These are phyloP conservation scores for Melaleuca alternifolia DNA, from an alignment of 345 rosid genomes.

Conservation along the genomic window DNA sequence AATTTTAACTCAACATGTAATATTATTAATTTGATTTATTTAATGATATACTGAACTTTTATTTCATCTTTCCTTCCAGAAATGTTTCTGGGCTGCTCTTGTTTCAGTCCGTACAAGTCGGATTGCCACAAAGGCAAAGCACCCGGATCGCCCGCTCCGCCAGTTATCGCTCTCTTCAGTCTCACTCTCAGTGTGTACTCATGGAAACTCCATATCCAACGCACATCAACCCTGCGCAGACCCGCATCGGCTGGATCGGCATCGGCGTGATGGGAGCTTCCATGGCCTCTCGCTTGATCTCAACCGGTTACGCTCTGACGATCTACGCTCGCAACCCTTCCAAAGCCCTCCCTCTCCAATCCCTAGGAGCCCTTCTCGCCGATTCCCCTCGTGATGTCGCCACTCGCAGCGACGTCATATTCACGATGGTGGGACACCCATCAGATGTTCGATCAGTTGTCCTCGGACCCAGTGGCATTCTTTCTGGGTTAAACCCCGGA, in stretches of 20 bases:
- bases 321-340: slow-evolving; percentile 60
- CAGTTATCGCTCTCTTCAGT: not conserved
- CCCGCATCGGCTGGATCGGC: slow-evolving; percentile 80
- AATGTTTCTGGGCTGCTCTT: not conserved
- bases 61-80: too few relatives aligned
- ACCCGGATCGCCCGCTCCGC: not conserved
- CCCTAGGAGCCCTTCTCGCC: slow-evolving; percentile 48
- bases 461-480: slow-evolving; percentile 37
- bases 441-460: slow-evolving; percentile 58
- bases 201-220: slow-evolving; percentile 59
- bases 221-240: slow-evolving; percentile 33
- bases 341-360: slow-evolving; percentile 40
- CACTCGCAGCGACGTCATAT: slow-evolving; percentile 38
- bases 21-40: too few relatives aligned
- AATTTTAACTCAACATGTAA: too few relatives aligned
- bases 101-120: not conserved
- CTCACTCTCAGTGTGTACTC: not conserved
- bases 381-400: slow-evolving; percentile 39
- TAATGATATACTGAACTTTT: too few relatives aligned
- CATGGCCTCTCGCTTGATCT: slow-evolving; percentile 70
- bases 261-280: slow-evolving; percentile 83
- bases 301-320: slow-evolving; percentile 54
- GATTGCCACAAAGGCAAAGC: not conserved
- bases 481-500: slow-evolving; percentile 47
- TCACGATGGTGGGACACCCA: slow-evolving; percentile 80